A percentile compares a stretch with the other conserved stretches of the same genome.
Conservation (phyloP, 2,329 filamentous ascomycete genomes). For the Penicillium aurantiogriseum region DNA sequence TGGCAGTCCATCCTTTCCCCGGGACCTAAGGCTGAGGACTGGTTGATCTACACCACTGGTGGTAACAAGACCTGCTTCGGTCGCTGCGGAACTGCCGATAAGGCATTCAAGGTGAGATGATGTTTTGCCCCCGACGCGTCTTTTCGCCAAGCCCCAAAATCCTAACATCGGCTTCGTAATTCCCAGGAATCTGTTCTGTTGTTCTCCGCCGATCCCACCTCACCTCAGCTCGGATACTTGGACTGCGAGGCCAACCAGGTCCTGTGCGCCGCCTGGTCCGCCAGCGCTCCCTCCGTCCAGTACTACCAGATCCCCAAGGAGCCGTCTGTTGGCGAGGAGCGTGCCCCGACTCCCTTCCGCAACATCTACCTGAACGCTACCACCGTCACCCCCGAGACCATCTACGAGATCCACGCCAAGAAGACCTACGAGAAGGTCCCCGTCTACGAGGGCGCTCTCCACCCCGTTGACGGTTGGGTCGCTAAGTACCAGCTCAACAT, state of each 20-base stretch:
- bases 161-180: slow-evolving; percentile 1
- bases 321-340: slow-evolving; percentile 50
- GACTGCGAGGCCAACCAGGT: slow-evolving; percentile 60
- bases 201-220: slow-evolving; percentile 53
- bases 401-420: slow-evolving; percentile 57
- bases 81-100: slow-evolving; percentile 54
- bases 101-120: slow-evolving; percentile 50
- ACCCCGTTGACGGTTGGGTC: slow-evolving; percentile 60
- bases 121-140: background rate
- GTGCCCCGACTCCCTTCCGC: slow-evolving; percentile 53
- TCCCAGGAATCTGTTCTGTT: slow-evolving; percentile 53
- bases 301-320: slow-evolving; percentile 57
- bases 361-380: slow-evolving; percentile 58
- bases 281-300: slow-evolving; percentile 56
- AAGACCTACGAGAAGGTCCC: slow-evolving; percentile 53
- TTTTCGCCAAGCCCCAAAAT: background rate
- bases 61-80: slow-evolving; percentile 66
- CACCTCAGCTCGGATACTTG: slow-evolving; percentile 57
- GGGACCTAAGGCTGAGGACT: slow-evolving; percentile 48
- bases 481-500: slow-evolving; percentile 54
- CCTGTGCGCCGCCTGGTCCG: slow-evolving; percentile 61
- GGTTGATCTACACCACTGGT: slow-evolving; percentile 61
- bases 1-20: slow-evolving; percentile 54
- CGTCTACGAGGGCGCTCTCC: slow-evolving; percentile 58
- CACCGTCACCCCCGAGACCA: slow-evolving; percentile 55